Base-by-base conservation (phyloP, 2,329 filamentous ascomycete genomes). In the Xylaria polymorpha region DNA sequence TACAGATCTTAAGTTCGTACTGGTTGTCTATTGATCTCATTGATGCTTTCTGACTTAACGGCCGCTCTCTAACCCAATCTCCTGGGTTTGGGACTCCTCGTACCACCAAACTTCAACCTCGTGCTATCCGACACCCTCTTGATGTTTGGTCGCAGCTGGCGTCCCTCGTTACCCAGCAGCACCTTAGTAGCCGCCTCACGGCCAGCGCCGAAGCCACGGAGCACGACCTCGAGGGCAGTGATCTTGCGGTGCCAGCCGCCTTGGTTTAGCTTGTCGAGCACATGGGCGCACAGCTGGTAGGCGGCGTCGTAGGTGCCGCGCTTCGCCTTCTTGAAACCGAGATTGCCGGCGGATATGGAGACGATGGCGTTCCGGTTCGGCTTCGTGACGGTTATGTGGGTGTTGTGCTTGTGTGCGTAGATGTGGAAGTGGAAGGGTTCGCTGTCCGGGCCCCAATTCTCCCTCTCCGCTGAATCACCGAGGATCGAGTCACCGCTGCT, bases 61-160 rank as follows among this genome's bases (percentile, higher is more conserved):
- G 15, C 67, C 41, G 41, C 25, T 29, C 50, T 71, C 66, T 76
- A 79, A 74, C 77, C 77, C 84, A 98, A 83, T 84, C 96, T 91
- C 82, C 94, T 94, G 46, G 90, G 91, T 80, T 91, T 93, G 80
- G 87, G 88, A 84, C 94, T 95, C 81, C 94, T 92, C 46, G 92
- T 93, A 78, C 96, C 97, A 82, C 94, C 96, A 85, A 98, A 97
- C 85, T 99, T 99, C 81, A 98, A 82, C 77, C 92, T 92, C 64
- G 95, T 98, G 48, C 89, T 86, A 83, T 99, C 96, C 39, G 92
- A 90, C 70, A 99, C 92, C 75, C 90, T 90, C 50, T 89, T 85
- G 73, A 99, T 92, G 83, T 92, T 90, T 39, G 87, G 84, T 74
- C 94, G 88, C 73, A 98, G 82, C 75, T 89, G 80, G 78, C 88